Evolutionary conservation across 805 yeast species (phyloP).

Genomic region (Candida hungchunana): DNA sequence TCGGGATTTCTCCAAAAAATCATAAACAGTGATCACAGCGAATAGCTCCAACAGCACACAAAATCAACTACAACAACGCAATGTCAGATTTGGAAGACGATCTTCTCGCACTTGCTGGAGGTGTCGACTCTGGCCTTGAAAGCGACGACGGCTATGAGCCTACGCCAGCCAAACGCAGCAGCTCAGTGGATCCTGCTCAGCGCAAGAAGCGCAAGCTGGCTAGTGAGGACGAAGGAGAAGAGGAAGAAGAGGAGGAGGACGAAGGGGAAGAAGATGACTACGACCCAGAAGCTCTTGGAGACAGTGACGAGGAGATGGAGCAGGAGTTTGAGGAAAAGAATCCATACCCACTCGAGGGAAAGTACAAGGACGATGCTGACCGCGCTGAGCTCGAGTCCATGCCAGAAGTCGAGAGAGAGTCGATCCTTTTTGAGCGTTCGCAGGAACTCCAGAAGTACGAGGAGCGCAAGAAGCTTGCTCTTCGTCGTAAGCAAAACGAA

Average conservation of each 20-base stretch:
- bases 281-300: conserved; percentile 37
- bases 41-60: too few species aligned
- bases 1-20: too few species aligned
- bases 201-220: conserved; percentile 27
- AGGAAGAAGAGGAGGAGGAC: conserved; percentile 34
- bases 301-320: conserved; percentile 33
- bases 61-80: neutral
- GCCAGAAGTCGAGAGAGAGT: conserved; percentile 93
- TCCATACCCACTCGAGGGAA: conserved; percentile 94
- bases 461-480: conserved; percentile 78
- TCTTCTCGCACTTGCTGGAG: conserved; percentile 90
- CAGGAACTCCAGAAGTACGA: conserved; percentile 87
- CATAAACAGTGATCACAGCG: too few species aligned
- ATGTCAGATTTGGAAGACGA: conserved; percentile 81
- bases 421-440: conserved; percentile 83
- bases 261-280: conserved; percentile 39
- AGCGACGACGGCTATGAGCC: conserved; percentile 32
- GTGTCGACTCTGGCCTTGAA: conserved; percentile 39
- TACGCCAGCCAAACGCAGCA: conserved; percentile 28
- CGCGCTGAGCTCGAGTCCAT: conserved; percentile 55
- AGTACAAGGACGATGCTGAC: conserved; percentile 80
- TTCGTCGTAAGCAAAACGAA: conserved; percentile 65
- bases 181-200: conserved; percentile 17
- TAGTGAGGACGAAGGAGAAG: conserved; percentile 17
- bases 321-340: conserved; percentile 42